phyloP scores from a whole-genome alignment of 148 eudicot species.

The Silene latifolia region DNA sequence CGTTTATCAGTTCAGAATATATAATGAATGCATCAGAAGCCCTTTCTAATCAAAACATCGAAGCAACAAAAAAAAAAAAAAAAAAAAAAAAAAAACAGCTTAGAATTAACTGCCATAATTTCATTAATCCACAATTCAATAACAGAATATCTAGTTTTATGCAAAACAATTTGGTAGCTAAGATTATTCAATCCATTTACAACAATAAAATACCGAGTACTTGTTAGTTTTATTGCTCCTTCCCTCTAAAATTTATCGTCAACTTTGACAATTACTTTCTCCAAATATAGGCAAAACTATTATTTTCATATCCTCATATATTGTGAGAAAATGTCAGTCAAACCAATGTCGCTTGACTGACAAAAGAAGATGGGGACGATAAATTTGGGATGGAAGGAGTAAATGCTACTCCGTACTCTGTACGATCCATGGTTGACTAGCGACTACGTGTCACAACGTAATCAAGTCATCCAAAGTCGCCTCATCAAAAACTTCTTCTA shows the following conservation, averaged over 20 bases:
- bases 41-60: neutral
- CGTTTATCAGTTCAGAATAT: neutral
- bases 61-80: too few species aligned
- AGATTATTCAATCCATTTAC: slow-evolving; percentile 11
- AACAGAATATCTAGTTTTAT: neutral
- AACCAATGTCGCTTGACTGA: too few species aligned
- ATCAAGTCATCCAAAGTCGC: slow-evolving; percentile 27
- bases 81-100: too few species aligned
- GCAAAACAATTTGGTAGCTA: slow-evolving; percentile 9
- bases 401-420: too few species aligned
- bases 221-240: slow-evolving; percentile 18
- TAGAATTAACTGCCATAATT: slow-evolving; percentile 16
- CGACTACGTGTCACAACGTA: slow-evolving; percentile 24
- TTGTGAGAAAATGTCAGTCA: too few species aligned
- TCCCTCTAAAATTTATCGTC: neutral
- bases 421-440: neutral
- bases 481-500: slow-evolving; percentile 26
- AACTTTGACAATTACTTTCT: too few species aligned
- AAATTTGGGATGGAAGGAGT: too few species aligned
- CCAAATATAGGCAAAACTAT: too few species aligned
- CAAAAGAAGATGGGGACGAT: too few species aligned
- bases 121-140: slow-evolving; percentile 9
- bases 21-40: neutral
- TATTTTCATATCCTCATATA: too few species aligned
- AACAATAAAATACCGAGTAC: neutral